Percentiles rank a stretch among this genome's conserved stretches.
Evolutionary conservation across 2,329 filamentous ascomycete species (phyloP).

Genomic region (Venturia aucupariae): DNA sequence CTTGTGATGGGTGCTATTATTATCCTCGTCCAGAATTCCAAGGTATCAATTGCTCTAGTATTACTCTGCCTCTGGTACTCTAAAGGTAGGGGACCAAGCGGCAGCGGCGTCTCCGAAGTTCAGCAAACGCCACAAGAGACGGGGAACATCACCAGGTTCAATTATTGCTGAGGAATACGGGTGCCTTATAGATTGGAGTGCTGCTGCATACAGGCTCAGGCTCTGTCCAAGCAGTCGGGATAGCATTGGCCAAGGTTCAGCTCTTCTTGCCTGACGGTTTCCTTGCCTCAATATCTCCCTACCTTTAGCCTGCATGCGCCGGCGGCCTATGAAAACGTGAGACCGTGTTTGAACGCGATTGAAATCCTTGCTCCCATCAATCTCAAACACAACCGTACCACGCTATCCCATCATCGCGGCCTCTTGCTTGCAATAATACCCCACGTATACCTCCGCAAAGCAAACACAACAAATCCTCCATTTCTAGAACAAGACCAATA

Average conservation of each 20-base stretch:
- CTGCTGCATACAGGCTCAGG: not conserved
- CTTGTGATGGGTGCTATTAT: not conserved
- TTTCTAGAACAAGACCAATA: not conserved
- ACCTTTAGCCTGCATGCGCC: not conserved
- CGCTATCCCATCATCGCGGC: not conserved
- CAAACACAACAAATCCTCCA: not conserved
- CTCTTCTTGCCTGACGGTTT: not conserved
- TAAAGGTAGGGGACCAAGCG: no score
- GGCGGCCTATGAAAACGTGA: slow-evolving; percentile 1
- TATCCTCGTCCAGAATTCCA: no score
- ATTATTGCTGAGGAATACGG: no score
- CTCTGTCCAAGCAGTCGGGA: not conserved
- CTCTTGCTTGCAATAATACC: slow-evolving; percentile 3
- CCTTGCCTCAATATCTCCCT: not conserved
- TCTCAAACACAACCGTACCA: not conserved
- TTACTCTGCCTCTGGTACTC: no score
- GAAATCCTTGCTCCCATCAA: not conserved
- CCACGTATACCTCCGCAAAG: not conserved
- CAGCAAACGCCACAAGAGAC: not conserved
- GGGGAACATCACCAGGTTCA: no score
- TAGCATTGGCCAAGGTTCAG: not conserved
- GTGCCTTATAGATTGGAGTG: no score
- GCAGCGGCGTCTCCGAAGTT: not conserved
- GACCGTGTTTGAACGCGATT: not conserved
- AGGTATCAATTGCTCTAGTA: not conserved